Base-by-base conservation (phyloP, 1,284 basidiomycete species). In the Peniophora sp. region DNA sequence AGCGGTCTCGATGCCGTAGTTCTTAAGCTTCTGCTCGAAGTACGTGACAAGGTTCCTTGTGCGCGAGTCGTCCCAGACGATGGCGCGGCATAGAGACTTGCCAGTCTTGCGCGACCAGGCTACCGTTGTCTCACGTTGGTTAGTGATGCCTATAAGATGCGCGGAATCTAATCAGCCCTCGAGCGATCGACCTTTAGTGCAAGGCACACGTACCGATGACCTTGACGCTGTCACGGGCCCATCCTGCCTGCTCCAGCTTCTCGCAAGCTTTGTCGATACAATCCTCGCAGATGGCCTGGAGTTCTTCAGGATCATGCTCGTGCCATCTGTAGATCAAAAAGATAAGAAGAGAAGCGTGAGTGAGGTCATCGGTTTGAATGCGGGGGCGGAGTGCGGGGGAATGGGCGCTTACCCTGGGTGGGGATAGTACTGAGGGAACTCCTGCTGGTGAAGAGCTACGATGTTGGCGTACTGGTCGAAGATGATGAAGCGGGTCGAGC, bases 51-150 rank as follows among this genome's bases (percentile, higher is more conserved):
- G 81, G 57, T 83, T 79, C 58, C 90, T 90, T 49, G 92, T 98
- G 46, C 97, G 82, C 9, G 87, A 85, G 66, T 99, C 97, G 52
- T 92, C 88, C 97, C 96, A 99, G 24, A 97, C 96, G 58, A 99
- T 94, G 45, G 94, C 92, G 55, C 79, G 83, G 67, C 89, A 92
- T 12, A 97, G 70, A 0, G 92, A 86, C 66, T 89, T 87, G 47
- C 96, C 95, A 1, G 93, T 96, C 61, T 76, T 78, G 56, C 86
- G 81, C 64, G 91, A 91, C 97, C 97, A 99, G 11, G 87, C 91
- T 17, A 98, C 85, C 1, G 95, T 87, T 3, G 97, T 99, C 68
- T 99, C 96, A 53, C 97, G 85, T 72, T 99, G 96, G 66, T 97
- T 99, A 47, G 96, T 98, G 69, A 99, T 92, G 36, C 95, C 90